phyloP scores from a whole-genome alignment of 2,329 filamentous ascomycete species.

The Alternaria hordeiaustralica region DNA sequence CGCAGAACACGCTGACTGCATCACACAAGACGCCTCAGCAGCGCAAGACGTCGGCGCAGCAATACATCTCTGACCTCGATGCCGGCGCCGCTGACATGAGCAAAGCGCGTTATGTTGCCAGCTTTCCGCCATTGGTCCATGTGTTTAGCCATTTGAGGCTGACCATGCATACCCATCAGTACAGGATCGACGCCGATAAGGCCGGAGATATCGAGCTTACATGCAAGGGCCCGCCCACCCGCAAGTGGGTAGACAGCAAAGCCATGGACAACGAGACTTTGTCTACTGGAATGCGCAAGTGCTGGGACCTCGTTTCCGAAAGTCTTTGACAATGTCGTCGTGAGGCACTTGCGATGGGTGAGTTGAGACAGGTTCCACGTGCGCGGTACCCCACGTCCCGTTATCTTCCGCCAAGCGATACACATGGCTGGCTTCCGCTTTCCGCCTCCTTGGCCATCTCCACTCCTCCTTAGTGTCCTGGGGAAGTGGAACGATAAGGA shows the following conservation, averaged over 20 bases:
- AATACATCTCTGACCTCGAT: conserved; percentile 27
- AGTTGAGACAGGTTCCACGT: not conserved
- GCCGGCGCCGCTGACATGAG: conserved; percentile 20
- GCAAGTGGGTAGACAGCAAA: conserved; percentile 41
- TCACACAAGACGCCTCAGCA: conserved; percentile 22
- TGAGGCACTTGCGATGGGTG: not conserved
- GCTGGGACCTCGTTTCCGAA: conserved; percentile 37
- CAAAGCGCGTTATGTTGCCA: conserved; percentile 22
- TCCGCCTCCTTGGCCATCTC: conserved; percentile 27
- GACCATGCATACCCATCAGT: conserved; percentile 44
- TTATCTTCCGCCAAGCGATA: conserved; percentile 43
- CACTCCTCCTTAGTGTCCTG: conserved; percentile 23
- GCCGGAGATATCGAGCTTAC: conserved; percentile 11
- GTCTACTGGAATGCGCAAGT: conserved; percentile 47
- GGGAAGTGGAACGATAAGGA: conserved; percentile 34
- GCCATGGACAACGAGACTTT: conserved; percentile 42
- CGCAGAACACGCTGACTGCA: conserved; percentile 30
- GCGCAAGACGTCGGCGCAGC: conserved; percentile 33
- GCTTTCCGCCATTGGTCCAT: conserved; percentile 40
- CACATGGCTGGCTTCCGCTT: conserved; percentile 24
- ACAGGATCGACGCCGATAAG: conserved; percentile 22
- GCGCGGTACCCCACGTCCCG: conserved; percentile 24
- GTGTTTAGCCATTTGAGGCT: conserved; percentile 46
- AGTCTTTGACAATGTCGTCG: not conserved
- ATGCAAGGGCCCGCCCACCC: conserved; percentile 22